A percentile compares a stretch with the other conserved stretches of the same genome.
phyloP scores from a whole-genome alignment of 768 basidiomycete genomes.

The Leucocoprinus leucothites region DNA sequence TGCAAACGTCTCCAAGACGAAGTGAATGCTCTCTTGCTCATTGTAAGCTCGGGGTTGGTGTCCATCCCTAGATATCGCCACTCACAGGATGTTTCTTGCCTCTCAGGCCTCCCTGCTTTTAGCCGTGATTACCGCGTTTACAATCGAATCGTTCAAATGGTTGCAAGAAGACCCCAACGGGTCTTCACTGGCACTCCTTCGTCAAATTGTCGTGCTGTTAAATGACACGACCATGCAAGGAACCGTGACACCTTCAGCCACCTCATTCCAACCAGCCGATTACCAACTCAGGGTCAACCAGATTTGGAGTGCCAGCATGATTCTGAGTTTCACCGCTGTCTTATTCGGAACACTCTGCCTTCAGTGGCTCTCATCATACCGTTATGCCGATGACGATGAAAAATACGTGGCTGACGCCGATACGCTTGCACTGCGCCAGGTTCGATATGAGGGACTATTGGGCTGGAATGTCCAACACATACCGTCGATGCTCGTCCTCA shows the following conservation, averaged over 20 bases:
- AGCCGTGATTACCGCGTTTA: constrained; percentile 8
- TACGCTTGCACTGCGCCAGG: constrained; percentile 9
- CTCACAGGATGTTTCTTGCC: not conserved
- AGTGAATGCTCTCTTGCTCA: not conserved
- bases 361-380: constrained; percentile 8
- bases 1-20: constrained; percentile 7
- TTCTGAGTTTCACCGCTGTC: constrained; percentile 6
- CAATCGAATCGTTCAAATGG: constrained; percentile 3
- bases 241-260: no score
- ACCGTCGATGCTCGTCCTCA: constrained; percentile 2
- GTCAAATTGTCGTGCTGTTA: not conserved
- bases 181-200: constrained; percentile 7
- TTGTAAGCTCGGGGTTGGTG: constrained; percentile 4
- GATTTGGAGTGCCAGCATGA: constrained; percentile 8
- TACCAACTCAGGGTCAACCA: constrained; percentile 1
- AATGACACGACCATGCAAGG: not conserved
- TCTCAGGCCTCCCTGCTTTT: constrained; percentile 6
- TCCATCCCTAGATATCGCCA: no score
- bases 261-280: not conserved
- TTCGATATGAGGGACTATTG: constrained; percentile 7
- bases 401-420: not conserved
- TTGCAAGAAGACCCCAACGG: not conserved
- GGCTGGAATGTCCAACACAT: constrained; percentile 4
- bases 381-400: constrained; percentile 4
- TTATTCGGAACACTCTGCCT: constrained; percentile 7